Evolutionary conservation across 2,329 filamentous ascomycete species (phyloP), one percentile per base, ranked within the genome.

Genomic region (Neonectria neomacrospora): DNA sequence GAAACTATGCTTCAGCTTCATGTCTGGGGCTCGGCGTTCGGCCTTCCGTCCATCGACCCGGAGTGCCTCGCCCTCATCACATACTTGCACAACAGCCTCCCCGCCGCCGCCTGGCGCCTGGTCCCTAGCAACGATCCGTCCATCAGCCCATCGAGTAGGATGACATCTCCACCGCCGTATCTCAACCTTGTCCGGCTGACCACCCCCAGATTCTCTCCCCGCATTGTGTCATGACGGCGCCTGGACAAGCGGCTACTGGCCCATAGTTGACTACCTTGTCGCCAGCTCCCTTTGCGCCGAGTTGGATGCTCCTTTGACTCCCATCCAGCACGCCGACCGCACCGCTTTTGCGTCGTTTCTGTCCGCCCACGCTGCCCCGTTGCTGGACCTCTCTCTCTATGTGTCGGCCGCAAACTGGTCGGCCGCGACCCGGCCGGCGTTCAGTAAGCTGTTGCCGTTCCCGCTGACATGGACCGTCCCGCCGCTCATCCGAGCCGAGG

Each of bases 351-450:
- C 87, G 37, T 86, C 92, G 66, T 94, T 94, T 78, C 81, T 97
- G 69, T 84, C 89, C 75, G 86, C 89, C 26, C 89, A 90, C 62
- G 92, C 91, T n/a, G 88, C 90, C 53, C 88, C 91, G 32, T 86
- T 98, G 64, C 78, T 97, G 71, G 92, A 96, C 71, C 88, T 97
- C 61, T 94, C 90, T 54, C 90, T 98, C 71, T 98, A 96, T 78
- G 91, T 96, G 67, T 96, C 94, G 32, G 92, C 91, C 61, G 88
- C 93, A 67, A 97, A 98, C 81, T 99, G 96, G 86, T 84, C 89
- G 58, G 82, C 85, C 45, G 81, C 86, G 52, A 97, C 94, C 4
- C 89, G 93, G 16, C 92, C 93, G 2, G 90, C 93, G 39, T 97
- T 94, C 80, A 93, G 90, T 68, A 81, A 83, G 6, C 86, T 97